These are phyloP conservation scores for Luffa aegyptiaca DNA, from an alignment of 306 rosid genomes.

Conservation along the genomic window DNA sequence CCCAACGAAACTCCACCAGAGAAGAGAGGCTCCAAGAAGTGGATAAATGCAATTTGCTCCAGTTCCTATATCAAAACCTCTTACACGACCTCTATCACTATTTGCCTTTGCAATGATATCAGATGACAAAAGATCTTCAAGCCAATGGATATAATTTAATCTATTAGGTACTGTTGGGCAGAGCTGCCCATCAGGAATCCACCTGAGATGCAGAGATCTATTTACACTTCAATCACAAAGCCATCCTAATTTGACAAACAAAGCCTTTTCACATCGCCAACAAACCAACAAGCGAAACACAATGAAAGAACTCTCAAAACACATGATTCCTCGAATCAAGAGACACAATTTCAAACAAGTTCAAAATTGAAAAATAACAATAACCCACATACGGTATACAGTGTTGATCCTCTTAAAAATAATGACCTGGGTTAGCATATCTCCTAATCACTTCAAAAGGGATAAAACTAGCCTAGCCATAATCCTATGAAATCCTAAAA, in stretches of 20 bases:
- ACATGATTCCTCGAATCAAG: not conserved
- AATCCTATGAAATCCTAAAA: not conserved
- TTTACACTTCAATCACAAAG: not conserved
- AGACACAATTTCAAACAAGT: not conserved
- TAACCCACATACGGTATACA: not conserved
- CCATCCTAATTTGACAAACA: not conserved
- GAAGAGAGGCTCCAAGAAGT: slow-evolving; percentile 84
- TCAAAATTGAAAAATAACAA: not conserved
- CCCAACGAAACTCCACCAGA: slow-evolving; percentile 81
- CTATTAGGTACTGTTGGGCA: slow-evolving; percentile 93
- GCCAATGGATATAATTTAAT: slow-evolving; percentile 86
- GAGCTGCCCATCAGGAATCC: slow-evolving; percentile 95
- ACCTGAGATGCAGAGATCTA: slow-evolving; percentile 35
- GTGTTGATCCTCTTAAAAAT: not conserved
- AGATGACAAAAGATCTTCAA: slow-evolving; percentile 64
- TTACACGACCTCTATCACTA: slow-evolving; percentile 25
- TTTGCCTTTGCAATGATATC: slow-evolving; percentile 36
- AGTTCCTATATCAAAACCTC: slow-evolving; percentile 91
- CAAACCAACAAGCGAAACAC: not conserved
- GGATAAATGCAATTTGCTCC: slow-evolving; percentile 95
- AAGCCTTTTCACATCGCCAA: not conserved
- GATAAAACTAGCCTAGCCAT: not conserved
- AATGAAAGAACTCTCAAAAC: not conserved
- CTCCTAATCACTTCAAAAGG: not conserved
- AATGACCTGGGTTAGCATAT: not conserved